These are phyloP conservation scores for Naganishia kalamii DNA, from an alignment of 768 basidiomycete genomes.

Conservation along the genomic window DNA sequence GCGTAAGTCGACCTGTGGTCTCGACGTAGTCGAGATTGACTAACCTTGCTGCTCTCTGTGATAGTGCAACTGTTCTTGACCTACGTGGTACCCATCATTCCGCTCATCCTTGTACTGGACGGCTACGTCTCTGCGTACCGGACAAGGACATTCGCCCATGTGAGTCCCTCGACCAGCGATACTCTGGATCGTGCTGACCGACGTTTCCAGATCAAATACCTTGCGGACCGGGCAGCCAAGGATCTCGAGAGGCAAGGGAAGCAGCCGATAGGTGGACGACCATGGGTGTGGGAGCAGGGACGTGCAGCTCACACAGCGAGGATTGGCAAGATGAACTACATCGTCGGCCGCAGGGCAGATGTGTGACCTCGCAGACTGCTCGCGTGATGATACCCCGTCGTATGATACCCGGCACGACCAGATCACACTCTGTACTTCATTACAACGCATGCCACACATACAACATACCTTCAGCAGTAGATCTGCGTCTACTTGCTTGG, in stretches of 20 bases:
- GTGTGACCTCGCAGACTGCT: background rate
- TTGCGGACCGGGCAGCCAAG: slow-evolving; percentile 15
- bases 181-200: slow-evolving; percentile 17
- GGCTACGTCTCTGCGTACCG: slow-evolving; percentile 37
- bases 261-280: slow-evolving; percentile 11
- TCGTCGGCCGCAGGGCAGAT: slow-evolving; percentile 30
- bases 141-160: slow-evolving; percentile 33
- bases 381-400: background rate
- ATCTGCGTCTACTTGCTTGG: background rate
- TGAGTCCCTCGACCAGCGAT: slow-evolving; percentile 24
- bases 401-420: background rate
- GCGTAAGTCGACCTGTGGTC: slow-evolving; percentile 25
- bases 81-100: slow-evolving; percentile 41
- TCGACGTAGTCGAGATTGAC: background rate
- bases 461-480: background rate
- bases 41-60: background rate
- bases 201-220: slow-evolving; percentile 25
- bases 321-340: slow-evolving; percentile 28
- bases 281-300: slow-evolving; percentile 40
- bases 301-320: slow-evolving; percentile 29
- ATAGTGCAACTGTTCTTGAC: slow-evolving; percentile 40
- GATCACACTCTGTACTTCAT: background rate
- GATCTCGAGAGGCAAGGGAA: slow-evolving; percentile 13
- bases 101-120: slow-evolving; percentile 38
- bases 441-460: slow-evolving; percentile 11